Evolutionary conservation across 768 basidiomycete species (phyloP).

Genomic region (Suillus cothurnatus): DNA sequence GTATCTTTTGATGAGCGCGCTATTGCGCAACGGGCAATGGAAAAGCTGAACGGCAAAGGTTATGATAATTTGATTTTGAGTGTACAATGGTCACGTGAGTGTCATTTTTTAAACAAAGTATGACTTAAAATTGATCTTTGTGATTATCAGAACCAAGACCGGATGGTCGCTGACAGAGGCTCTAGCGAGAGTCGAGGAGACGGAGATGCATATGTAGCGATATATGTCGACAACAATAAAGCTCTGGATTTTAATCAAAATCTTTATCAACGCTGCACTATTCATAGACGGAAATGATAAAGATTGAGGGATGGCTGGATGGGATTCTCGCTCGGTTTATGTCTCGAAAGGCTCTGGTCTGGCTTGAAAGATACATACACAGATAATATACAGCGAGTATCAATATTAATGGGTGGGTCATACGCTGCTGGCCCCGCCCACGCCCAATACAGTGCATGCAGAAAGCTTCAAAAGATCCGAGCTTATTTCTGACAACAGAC

Average conservation of each 20-base stretch:
- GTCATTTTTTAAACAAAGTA: neutral
- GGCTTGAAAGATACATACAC: neutral
- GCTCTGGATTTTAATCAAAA: neutral
- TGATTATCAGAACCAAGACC: constrained; percentile 43
- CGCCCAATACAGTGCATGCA: neutral
- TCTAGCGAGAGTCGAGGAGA: neutral
- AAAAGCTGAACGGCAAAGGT: constrained; percentile 88
- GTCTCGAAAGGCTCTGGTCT: neutral
- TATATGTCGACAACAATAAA: neutral
- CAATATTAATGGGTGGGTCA: neutral
- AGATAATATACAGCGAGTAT: neutral
- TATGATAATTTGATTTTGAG: constrained; percentile 89
- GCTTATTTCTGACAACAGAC: neutral
- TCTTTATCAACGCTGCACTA: neutral
- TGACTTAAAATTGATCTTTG: neutral
- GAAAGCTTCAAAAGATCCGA: neutral
- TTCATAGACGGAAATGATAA: neutral
- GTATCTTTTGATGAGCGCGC: constrained; percentile 89
- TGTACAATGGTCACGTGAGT: constrained; percentile 67
- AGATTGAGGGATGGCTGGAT: neutral
- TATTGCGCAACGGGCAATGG: constrained; percentile 84
- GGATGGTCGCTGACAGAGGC: constrained; percentile 34
- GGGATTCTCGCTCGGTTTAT: neutral
- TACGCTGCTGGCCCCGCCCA: neutral
- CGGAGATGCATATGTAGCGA: neutral